Evolutionary conservation across 164 flowering plant species (phyloP).

Genomic region (Magnolia officinalis): DNA sequence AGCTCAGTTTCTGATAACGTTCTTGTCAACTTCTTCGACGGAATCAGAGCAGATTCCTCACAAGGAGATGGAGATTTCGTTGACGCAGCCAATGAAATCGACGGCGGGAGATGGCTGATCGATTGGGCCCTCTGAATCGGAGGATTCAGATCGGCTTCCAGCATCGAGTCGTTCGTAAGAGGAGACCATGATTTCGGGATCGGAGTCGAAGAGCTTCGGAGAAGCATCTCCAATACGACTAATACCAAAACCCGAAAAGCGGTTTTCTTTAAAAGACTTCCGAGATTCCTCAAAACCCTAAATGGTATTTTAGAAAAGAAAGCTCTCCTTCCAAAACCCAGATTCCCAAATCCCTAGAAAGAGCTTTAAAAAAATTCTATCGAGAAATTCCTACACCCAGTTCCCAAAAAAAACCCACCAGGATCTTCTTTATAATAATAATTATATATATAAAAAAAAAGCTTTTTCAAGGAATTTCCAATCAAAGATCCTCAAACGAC

Average conservation of each 20-base stretch:
- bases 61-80: neutral
- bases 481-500: neutral
- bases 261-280: neutral
- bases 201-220: slow-evolving; percentile 14
- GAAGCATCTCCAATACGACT: slow-evolving; percentile 4
- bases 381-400: neutral
- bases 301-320: neutral
- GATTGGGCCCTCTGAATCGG: slow-evolving; percentile 1
- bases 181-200: slow-evolving; percentile 1
- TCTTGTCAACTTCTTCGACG: slow-evolving; percentile 29
- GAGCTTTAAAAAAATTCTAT: neutral
- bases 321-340: neutral
- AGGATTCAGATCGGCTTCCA: neutral
- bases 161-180: neutral
- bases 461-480: neutral
- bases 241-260: neutral
- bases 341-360: neutral
- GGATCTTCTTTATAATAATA: too few relatives aligned
- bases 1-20: slow-evolving; percentile 47
- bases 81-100: neutral
- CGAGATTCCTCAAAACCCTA: neutral
- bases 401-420: too few relatives aligned
- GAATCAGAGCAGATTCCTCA: slow-evolving; percentile 3
- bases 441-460: too few relatives aligned
- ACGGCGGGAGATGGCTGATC: neutral